A percentile compares a stretch with the other conserved stretches of the same genome.
Evolutionary conservation across 2,329 filamentous ascomycete species (phyloP).

Genomic region (Trichophyton verrucosum): DNA sequence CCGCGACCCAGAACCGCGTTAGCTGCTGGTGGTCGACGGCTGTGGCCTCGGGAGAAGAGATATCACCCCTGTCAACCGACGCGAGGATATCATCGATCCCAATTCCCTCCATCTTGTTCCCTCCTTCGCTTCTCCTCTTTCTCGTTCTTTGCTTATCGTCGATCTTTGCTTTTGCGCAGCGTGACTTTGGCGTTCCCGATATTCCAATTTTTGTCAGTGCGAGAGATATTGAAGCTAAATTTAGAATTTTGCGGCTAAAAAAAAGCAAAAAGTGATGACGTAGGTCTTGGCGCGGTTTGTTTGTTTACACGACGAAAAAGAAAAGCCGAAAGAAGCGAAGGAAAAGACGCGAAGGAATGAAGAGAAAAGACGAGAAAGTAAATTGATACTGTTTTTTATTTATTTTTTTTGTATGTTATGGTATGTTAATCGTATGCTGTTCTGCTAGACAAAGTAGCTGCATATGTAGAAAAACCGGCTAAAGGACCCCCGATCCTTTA

Average conservation of each 20-base stretch:
- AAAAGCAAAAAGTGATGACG: not conserved
- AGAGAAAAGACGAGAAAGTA: not conserved
- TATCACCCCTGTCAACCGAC: conserved; percentile 50
- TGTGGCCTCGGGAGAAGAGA: conserved; percentile 25
- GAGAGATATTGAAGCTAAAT: not conserved
- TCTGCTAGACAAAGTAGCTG: too few relatives aligned
- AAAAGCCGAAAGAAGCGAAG: not conserved
- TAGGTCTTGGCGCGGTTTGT: not conserved
- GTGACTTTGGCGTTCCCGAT: not conserved
- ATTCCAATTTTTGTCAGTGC: not conserved
- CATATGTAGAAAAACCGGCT: not conserved
- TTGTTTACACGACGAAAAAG: not conserved
- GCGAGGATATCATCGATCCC: conserved; percentile 71
- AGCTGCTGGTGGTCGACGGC: conserved; percentile 67
- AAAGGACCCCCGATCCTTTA: not conserved
- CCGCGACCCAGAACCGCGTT: conserved; percentile 85
- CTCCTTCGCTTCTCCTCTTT: not conserved
- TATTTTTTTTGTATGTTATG: not conserved
- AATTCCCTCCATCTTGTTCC: conserved; percentile 44
- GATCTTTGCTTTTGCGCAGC: not conserved
- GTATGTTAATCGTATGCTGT: not conserved
- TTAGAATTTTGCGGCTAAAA: not conserved
- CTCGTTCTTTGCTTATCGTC: not conserved
- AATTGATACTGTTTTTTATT: not conserved
- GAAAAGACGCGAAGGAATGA: not conserved